phyloP scores from a whole-genome alignment of 208 protist species.

The Crithidia fasciculata region DNA sequence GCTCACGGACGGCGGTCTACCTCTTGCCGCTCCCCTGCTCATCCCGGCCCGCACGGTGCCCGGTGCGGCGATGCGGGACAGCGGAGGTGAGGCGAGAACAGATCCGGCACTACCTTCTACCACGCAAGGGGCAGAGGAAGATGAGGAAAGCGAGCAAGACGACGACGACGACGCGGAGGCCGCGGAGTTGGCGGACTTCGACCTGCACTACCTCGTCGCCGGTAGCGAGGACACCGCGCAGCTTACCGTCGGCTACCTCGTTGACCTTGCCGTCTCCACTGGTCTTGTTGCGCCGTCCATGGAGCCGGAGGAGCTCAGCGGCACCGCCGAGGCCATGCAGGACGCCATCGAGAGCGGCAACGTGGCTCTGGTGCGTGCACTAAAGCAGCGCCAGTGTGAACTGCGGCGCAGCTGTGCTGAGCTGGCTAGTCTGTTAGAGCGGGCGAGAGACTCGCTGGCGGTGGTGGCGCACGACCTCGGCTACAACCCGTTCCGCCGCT shows the following conservation, averaged over 20 bases:
- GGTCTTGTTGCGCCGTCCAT: conserved; percentile 30
- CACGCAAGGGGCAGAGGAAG: too few relatives aligned
- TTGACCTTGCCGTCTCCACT: conserved; percentile 32
- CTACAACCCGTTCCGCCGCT: conserved; percentile 17
- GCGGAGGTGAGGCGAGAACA: too few relatives aligned
- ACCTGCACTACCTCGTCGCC: conserved; percentile 14
- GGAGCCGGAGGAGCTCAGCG: conserved; percentile 21
- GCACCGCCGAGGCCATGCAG: conserved; percentile 6
- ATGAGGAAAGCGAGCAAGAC: background rate
- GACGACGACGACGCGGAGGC: background rate
- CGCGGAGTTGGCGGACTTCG: background rate
- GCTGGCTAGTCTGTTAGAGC: conserved; percentile 23
- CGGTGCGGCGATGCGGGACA: too few relatives aligned
- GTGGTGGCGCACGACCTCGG: conserved; percentile 25
- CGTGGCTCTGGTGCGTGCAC: background rate
- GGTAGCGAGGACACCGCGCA: conserved; percentile 28
- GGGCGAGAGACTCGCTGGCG: conserved; percentile 25
- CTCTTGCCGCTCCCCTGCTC: background rate
- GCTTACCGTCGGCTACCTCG: conserved; percentile 22
- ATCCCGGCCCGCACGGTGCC: background rate
- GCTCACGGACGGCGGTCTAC: background rate
- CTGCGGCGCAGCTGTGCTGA: conserved; percentile 19
- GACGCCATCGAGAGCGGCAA: conserved; percentile 3
- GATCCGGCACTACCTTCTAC: too few relatives aligned
- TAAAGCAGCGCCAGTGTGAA: conserved; percentile 17